Conservation (phyloP, 768 basidiomycete genomes). For the Gautieria morchelliformis region DNA sequence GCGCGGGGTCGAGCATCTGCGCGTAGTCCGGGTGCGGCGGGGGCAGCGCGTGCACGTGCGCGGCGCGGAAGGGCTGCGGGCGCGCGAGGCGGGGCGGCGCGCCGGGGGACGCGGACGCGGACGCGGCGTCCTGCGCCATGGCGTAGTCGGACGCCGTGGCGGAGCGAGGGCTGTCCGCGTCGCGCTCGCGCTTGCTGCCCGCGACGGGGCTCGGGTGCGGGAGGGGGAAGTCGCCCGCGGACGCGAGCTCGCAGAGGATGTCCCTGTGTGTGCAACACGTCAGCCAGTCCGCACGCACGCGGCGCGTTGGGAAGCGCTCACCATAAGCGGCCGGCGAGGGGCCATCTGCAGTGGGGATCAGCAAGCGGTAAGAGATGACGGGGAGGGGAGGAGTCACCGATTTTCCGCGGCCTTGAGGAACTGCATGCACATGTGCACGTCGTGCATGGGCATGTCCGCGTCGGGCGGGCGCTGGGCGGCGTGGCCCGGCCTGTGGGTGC, state of each 20-base stretch:
- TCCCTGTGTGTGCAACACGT: conserved; percentile 36
- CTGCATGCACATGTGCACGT: conserved; percentile 51
- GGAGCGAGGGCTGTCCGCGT: conserved; percentile 37
- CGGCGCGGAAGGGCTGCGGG: not conserved
- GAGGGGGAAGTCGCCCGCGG: conserved; percentile 60
- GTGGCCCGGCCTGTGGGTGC: conserved; percentile 36
- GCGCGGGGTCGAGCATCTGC: not conserved
- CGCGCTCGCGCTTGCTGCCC: conserved; percentile 52
- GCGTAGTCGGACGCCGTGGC: not conserved
- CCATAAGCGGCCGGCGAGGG: conserved; percentile 40
- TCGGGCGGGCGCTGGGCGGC: conserved; percentile 23
- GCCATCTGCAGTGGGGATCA: conserved; percentile 30
- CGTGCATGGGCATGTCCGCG: conserved; percentile 41
- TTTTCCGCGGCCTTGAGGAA: conserved; percentile 34
- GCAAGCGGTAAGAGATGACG: not conserved
- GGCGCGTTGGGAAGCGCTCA: too few species aligned
- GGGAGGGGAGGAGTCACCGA: not conserved
- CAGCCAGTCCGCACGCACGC: too few species aligned
- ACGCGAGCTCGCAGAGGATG: conserved; percentile 62
- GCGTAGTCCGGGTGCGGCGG: not conserved
- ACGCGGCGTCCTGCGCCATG: not conserved
- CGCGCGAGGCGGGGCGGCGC: not conserved
- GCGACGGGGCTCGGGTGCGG: conserved; percentile 44
- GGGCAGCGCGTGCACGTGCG: too few species aligned
- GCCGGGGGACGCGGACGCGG: not conserved